Conservation (phyloP, 1,284 basidiomycete species). For the Microbotryomycetes sp. region DNA sequence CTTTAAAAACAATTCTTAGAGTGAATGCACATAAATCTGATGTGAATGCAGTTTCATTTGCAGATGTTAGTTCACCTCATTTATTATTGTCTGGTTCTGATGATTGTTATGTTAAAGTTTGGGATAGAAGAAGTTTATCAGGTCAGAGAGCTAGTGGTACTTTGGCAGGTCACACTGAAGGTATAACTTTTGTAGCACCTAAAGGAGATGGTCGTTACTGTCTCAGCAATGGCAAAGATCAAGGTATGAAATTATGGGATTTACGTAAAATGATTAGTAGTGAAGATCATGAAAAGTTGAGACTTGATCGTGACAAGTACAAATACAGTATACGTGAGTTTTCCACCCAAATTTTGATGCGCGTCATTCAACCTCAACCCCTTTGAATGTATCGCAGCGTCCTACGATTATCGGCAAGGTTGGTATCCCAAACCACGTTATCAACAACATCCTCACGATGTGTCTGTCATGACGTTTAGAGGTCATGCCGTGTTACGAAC, state of each 20-base stretch:
- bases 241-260: constrained; percentile 87
- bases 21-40: constrained; percentile 81
- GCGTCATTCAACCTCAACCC: not conserved
- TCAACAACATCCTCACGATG: constrained; percentile 64
- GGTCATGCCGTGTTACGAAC: constrained; percentile 90
- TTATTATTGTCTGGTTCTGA: constrained; percentile 90
- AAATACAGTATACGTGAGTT: constrained; percentile 20
- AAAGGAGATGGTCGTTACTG: constrained; percentile 84
- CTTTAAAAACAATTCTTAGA: constrained; percentile 68
- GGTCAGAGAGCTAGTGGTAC: constrained; percentile 76
- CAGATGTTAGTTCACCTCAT: constrained; percentile 69
- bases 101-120: constrained; percentile 89
- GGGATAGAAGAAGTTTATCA: constrained; percentile 84
- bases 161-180: constrained; percentile 89
- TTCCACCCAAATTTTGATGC: not conserved
- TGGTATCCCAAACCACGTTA: constrained; percentile 28
- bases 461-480: constrained; percentile 90
- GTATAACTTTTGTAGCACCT: constrained; percentile 57
- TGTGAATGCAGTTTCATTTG: constrained; percentile 63
- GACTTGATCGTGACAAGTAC: constrained; percentile 29
- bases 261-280: constrained; percentile 81
- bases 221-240: constrained; percentile 97
- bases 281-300: constrained; percentile 55
- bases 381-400: constrained; percentile 39
- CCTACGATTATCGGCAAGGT: constrained; percentile 71